Evolutionary conservation across 148 eudicot genomes (phyloP), one percentile per base, ranked within the genome.

Genomic region (Amaranthus cruentus): DNA sequence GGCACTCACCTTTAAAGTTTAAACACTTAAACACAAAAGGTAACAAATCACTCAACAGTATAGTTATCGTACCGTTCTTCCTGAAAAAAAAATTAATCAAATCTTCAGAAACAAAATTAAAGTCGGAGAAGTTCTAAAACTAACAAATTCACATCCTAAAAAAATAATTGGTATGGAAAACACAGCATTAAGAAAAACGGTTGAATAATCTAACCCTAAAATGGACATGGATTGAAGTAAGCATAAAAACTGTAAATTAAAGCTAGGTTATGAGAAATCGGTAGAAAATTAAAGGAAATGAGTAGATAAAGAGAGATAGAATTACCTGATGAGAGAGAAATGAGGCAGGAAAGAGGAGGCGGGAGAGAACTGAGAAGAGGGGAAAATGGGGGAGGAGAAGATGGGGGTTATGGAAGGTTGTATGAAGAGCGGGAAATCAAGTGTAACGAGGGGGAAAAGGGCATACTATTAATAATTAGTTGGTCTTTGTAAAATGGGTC

Each of bases 1-100:
- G 7, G 4, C 9, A 48, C 38, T 67, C 53, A 67, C 70, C 70
- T 66, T 66, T 66, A n/a, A 9, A 5, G 55, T 66, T 66, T 66
- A n/a, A 9, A 5, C 9, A 55, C 3, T 28, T 14, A 59, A 55
- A 21, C 48, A n/a, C 18, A 48, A 15, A 38, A 75, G 18, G 49
- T 47, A 47, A 21, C 18, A 72, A 6, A 48, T 61, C 55, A 61
- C 55, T 13, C 47, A 4, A 0, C 53, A 53, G 10, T 38, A 18
- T 9, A 66, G 67, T 48, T 57, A 28, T 67, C 10, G n/a, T 15
- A 47, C 6, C 48, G 4, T 53, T 75, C 2, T 21, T 47, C 72
- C 57, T 48, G 57, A 48, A 73, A 5, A 46, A 58, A 52, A 43
- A 43, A 14, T 0, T 46, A 74, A 52, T 28, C 9, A 5, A 64